Base-by-base conservation (phyloP, 306 rosid genomes). In the Carpinus fangiana region DNA sequence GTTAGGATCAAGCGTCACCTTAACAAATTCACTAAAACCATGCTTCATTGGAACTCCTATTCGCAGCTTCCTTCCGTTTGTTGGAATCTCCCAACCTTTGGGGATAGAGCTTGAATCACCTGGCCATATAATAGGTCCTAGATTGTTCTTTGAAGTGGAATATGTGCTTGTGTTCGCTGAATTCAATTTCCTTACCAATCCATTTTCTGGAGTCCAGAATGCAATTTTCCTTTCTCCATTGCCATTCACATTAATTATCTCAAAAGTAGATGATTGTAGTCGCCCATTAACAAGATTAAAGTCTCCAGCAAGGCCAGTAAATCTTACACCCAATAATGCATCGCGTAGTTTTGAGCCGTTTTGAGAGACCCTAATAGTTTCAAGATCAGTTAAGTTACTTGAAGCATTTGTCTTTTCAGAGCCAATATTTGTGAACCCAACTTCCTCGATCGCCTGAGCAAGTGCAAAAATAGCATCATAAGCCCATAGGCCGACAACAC, bases 401-500 rank as follows among this genome's bases (percentile, higher is more conserved):
- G 84, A 84, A 38, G 73, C 57, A 11, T 73, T 72, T 59, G 18
- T 68, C 34, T 14, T 54, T 6, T 8, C 0, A 65, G 52, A 75
- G 34, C 43, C 67, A 53, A 76, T 53, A 38, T 72, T 62, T 8
- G 17, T 47, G 17, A 8, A 47, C 56, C 62, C 84, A 65, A 71
- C 85, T 26, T 85, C 75, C 75, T 92, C 93, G 8, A 83, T 65
- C 4, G 95, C 90, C 85, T 53, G 87, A 18, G 96, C 90, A 43
- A 92, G 50, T 36, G 97, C 91, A 8, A 80, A 80, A 50, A 82
- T 78, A 7, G 96, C 80, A 73, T 92, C 93, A 48, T 92, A 75
- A 16, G 95, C 97, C 97, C 92, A 89, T 8, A 80, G 4, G 4
- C 93, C 90, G 26, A 71, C 78, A 20, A 73, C 78, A 48, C 79